Evolutionary conservation across 163 green algal species (phyloP).

Genomic region (Scenedesmus sp.): DNA sequence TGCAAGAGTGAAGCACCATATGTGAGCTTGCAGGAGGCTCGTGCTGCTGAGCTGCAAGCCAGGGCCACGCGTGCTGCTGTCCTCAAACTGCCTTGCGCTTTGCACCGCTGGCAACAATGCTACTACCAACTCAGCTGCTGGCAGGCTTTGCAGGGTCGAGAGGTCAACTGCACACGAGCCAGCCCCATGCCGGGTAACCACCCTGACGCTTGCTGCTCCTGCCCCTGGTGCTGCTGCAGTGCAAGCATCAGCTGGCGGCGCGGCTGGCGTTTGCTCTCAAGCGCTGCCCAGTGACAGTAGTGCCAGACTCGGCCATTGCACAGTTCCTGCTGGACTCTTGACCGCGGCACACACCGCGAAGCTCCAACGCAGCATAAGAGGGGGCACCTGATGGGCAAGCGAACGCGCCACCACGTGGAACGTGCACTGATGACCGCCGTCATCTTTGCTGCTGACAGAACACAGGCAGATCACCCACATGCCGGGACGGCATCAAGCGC

Average conservation of each 20-base stretch:
- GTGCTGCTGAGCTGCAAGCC: neutral
- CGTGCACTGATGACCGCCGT: too few relatives aligned
- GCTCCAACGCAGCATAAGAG: neutral
- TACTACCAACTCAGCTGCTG: too few relatives aligned
- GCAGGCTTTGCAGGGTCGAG: too few relatives aligned
- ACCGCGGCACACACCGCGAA: neutral
- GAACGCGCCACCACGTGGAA: too few relatives aligned
- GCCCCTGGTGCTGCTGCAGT: slow-evolving; percentile 67
- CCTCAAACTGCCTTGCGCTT: neutral
- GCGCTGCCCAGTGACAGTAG: slow-evolving; percentile 40
- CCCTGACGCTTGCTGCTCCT: neutral
- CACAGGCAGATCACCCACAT: too few relatives aligned
- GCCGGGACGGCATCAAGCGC: too few relatives aligned
- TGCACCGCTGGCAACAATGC: too few relatives aligned
- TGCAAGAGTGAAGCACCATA: slow-evolving; percentile 72
- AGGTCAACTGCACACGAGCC: neutral
- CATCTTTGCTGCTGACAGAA: too few relatives aligned
- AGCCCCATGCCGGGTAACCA: neutral
- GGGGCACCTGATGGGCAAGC: neutral
- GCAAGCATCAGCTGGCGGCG: slow-evolving; percentile 93
- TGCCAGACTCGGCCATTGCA: slow-evolving; percentile 72
- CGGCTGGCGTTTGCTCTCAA: slow-evolving; percentile 69
- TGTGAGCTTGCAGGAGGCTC: slow-evolving; percentile 61
- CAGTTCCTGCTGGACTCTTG: slow-evolving; percentile 66
- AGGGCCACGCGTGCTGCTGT: neutral